phyloP scores from a whole-genome alignment of 257 asterid species.

The Lithospermum erythrorhizon region DNA sequence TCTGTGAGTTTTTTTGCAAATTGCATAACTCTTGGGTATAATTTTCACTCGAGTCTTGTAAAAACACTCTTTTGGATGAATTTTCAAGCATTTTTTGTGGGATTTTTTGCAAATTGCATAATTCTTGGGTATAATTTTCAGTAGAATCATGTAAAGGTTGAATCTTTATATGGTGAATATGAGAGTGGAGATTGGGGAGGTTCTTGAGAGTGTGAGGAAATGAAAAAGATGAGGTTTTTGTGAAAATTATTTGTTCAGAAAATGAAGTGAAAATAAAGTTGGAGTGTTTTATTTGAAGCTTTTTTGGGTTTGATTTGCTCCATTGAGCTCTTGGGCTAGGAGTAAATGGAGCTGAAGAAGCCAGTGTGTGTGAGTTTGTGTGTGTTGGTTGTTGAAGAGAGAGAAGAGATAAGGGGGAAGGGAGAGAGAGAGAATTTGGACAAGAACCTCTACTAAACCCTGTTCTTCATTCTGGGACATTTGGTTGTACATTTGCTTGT shows the following conservation, averaged over 20 bases:
- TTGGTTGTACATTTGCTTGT: too few relatives aligned
- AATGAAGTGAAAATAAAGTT: constrained; percentile 25
- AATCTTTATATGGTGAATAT: constrained; percentile 30
- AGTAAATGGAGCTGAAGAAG: constrained; percentile 55
- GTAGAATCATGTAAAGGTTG: constrained; percentile 47
- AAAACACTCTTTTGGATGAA: constrained; percentile 38
- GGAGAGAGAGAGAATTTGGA: not conserved
- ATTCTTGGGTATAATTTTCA: constrained; percentile 8
- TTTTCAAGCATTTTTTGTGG: constrained; percentile 23
- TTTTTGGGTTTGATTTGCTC: constrained; percentile 18
- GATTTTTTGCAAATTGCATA: constrained; percentile 12
- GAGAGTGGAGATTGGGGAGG: constrained; percentile 43
- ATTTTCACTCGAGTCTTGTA: constrained; percentile 86
- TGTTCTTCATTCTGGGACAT: too few relatives aligned
- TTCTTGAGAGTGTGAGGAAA: constrained; percentile 62
- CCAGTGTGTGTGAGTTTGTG: constrained; percentile 28
- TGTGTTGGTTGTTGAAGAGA: not conserved
- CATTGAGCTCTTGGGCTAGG: constrained; percentile 53
- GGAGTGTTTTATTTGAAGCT: not conserved
- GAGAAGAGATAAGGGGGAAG: not conserved
- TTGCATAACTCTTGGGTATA: too few relatives aligned
- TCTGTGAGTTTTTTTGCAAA: too few relatives aligned
- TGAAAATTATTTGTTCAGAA: constrained; percentile 28
- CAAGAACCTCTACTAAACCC: constrained; percentile 16
- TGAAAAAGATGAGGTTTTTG: constrained; percentile 26